Base-by-base conservation (phyloP, 257 asterid genomes). In the Gentiana macrophylla region DNA sequence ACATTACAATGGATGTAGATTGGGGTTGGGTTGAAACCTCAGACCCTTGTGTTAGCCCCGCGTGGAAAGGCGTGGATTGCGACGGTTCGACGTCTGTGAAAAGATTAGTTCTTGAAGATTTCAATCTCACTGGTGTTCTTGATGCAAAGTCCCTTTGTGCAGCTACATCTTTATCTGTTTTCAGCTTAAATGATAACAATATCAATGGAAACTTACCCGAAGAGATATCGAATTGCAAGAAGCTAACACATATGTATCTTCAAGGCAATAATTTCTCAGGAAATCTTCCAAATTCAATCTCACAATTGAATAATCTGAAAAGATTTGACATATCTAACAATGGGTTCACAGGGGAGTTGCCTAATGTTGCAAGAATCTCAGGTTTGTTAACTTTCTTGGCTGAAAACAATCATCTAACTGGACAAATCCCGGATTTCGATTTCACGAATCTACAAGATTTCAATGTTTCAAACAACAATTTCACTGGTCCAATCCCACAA, bases 1-100 rank as follows among this genome's bases (percentile, higher is more conserved):
- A 53, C 35, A 49, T 48, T 43, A 64, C 57, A 32, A 24, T 24
- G 24, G 66, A 62, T 12, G 62, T 15, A 2, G 77, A 70, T 48
- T 77, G 67, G 67, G 90, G 94, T 10, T 84, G 94, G 90, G 75
- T 81, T 53, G 0, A 32, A 6, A 68, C 58, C 53, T 81, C 90
- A 8, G 89, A 81, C 36, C 90, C 94, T 1, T 84, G 94, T 38
- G 49, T 8, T 24, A 5, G 3, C 1, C 63, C 54, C 37, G 55
- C 13, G 1, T 84, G 94, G 94, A 56, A 64, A 44, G 94, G 94
- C 3, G 70, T 81, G 5, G 35, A 37, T 1, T 81, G 94, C 45
- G 64, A 71, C 55, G 2, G 2, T 13, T 41, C 62, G 0, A 51
- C 56, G 3, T 70, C 66, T 1, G 69, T 81, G 24, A 77, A 57